phyloP scores from a whole-genome alignment of 73 alveolate genomes.

The Stentor coeruleus region DNA sequence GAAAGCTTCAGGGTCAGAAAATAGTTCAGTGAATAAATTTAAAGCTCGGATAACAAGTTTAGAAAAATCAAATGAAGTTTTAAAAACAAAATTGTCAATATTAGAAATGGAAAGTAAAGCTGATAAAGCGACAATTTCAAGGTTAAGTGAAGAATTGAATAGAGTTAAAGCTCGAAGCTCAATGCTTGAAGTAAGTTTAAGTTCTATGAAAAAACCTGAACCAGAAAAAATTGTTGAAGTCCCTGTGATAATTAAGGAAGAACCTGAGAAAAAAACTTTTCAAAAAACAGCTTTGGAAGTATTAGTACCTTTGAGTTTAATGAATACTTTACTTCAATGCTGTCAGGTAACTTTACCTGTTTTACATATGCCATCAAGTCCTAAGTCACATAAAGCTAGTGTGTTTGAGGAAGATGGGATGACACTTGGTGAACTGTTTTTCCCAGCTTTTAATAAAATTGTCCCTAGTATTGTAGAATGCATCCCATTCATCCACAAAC shows the following conservation, averaged over 20 bases:
- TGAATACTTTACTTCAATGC: background rate
- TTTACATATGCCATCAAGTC: background rate
- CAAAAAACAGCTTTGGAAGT: too few species aligned
- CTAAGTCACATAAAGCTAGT: background rate
- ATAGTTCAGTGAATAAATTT: background rate
- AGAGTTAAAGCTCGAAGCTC: slow-evolving; percentile 13
- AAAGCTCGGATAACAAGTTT: slow-evolving; percentile 12
- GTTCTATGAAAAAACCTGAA: background rate
- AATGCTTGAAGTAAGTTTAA: background rate
- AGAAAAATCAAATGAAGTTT: background rate
- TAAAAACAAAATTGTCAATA: background rate
- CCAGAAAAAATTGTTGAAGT: background rate
- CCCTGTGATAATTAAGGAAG: background rate
- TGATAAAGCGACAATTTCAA: background rate
- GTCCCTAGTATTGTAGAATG: background rate
- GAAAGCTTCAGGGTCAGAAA: background rate
- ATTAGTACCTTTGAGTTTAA: background rate
- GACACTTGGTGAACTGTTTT: slow-evolving; percentile 8
- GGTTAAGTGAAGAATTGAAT: background rate
- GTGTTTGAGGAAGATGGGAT: background rate
- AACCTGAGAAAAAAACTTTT: background rate
- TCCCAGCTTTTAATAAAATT: background rate
- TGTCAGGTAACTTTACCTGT: background rate
- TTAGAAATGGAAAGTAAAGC: background rate
- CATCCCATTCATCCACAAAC: background rate